Evolutionary conservation across 495 filamentous ascomycete genomes (phyloP), one percentile per base, ranked within the genome.

Genomic region (Friedmanniomyces endolithicus): DNA sequence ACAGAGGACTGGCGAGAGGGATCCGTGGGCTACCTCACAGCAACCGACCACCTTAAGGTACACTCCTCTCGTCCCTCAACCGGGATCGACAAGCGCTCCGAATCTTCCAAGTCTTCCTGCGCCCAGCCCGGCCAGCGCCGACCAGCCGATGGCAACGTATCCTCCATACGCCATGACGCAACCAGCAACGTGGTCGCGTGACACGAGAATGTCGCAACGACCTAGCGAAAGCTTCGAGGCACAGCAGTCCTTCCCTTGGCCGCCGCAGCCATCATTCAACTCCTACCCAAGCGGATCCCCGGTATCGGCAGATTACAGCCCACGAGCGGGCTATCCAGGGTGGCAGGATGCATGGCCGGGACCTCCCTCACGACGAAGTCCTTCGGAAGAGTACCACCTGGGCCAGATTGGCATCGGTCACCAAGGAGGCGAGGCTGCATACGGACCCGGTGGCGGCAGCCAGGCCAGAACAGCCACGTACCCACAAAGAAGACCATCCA

Each of bases 401-500:
- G 41, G 40, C n/a, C 40, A 52, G 23, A 27, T 20, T n/a, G 46
- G 19, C 2, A 37, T 49, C 11, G 14, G 11, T n/a, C 50, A 61
- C 50, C 57, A 53, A 37, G 34, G 31, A 16, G 37, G 16, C 16
- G 59, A 61, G 14, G 50, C 46, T 2, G 40, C 49, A 9, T 34
- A n/a, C 2, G 46, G 48, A 20, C 17, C 40, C 9, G 19, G 17
- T n/a, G n/a, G n/a, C 22, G 25, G 11, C 24, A 47, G 52, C n/a
- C 22, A 43, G 8, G 41, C 24, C 14, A 50, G 31, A 16, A 14
- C 37, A 41, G 37, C 37, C 17, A 50, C 23, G 0, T 50, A 54
- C 37, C 73, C 82, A 27, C 83, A 85, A 68, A 78, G 85, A 64
- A 78, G 83, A 22, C 76, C 83, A 33, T 85, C 84, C n/a, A 88